Evolutionary conservation across 2,329 filamentous ascomycete genomes (phyloP).

Genomic region (Fusarium denticulatum): DNA sequence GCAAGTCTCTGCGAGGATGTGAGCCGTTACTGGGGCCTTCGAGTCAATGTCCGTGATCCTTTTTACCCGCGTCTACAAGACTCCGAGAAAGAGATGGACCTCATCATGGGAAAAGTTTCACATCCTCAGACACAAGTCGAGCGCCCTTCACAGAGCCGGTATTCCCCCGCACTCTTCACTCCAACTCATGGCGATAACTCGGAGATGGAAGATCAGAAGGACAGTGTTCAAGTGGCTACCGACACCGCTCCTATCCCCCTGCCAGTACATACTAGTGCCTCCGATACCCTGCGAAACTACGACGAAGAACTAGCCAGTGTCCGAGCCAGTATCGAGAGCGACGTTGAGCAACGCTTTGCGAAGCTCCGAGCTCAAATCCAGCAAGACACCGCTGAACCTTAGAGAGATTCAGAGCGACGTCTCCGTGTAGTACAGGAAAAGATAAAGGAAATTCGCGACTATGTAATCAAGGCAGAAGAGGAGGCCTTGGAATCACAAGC

Average conservation of each 20-base stretch:
- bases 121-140: rapidly evolving
- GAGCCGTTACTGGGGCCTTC: not conserved
- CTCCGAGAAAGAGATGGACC: not conserved
- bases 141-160: not conserved
- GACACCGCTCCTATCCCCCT: not conserved
- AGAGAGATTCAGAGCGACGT: not conserved
- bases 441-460: not conserved
- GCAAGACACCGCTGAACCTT: not conserved
- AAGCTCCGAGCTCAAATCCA: not conserved
- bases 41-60: rapidly evolving
- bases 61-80: not conserved
- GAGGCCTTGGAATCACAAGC: too few species aligned
- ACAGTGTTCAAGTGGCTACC: not conserved
- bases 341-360: not conserved
- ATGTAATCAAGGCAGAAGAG: too few species aligned
- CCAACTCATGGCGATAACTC: not conserved
- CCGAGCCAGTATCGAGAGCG: not conserved
- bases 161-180: not conserved
- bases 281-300: not conserved
- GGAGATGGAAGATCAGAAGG: not conserved
- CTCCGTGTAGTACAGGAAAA: rapidly evolving
- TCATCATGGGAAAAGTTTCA: not conserved
- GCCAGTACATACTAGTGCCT: not conserved
- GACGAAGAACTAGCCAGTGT: not conserved
- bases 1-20: rapidly evolving